Conservation (phyloP, 2,329 filamentous ascomycete species). For the Scortechinia acanthostroma region DNA sequence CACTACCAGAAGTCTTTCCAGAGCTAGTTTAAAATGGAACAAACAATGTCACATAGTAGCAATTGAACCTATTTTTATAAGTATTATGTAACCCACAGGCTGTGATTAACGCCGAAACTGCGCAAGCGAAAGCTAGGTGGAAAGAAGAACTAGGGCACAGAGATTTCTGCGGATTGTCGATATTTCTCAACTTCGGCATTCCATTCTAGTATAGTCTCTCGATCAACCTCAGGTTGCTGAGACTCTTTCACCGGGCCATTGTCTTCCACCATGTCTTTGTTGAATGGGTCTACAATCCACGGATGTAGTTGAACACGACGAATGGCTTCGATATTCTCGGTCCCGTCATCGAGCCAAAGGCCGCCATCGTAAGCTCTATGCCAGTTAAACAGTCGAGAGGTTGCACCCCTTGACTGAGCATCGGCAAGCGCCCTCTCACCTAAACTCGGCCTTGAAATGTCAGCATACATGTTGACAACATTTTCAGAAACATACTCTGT, state of each 20-base stretch:
- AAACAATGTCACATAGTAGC: too few species aligned
- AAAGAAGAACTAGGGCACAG: too few species aligned
- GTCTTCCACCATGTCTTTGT: conserved; percentile 4
- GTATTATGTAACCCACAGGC: too few species aligned
- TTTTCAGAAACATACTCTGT: too few species aligned
- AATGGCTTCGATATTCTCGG: conserved; percentile 7
- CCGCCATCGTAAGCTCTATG: conserved; percentile 11
- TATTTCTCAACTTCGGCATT: background rate
- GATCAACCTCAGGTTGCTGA: background rate
- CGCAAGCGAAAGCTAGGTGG: too few species aligned
- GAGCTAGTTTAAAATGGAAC: too few species aligned
- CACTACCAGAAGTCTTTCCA: too few species aligned
- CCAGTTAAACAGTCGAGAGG: conserved; percentile 13
- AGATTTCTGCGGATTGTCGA: background rate
- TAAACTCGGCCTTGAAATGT: too few species aligned
- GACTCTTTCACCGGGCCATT: conserved; percentile 3
- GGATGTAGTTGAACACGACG: conserved; percentile 10
- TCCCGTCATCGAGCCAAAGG: conserved; percentile 12
- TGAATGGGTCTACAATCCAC: conserved; percentile 12
- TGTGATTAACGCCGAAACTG: too few species aligned
- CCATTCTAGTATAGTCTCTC: conserved; percentile 9
- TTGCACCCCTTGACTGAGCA: conserved; percentile 8
- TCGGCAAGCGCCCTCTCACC: too few species aligned
- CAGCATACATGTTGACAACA: too few species aligned
- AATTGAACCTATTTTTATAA: too few species aligned